Base-by-base conservation (phyloP, 1,139 yeast genomes). In the Wickerhamomyces sp. region DNA sequence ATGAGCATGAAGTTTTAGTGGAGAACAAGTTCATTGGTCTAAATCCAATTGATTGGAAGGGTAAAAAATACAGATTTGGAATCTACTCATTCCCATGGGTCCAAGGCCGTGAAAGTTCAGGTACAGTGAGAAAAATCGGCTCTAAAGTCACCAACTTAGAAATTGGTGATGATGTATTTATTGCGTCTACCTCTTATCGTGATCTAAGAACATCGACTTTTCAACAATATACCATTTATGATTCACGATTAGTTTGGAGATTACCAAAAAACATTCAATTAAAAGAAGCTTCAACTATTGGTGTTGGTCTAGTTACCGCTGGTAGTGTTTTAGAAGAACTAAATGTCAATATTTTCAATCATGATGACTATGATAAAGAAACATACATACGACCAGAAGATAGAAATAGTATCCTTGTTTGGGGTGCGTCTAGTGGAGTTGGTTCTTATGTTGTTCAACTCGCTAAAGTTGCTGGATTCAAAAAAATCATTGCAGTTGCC, bases 1-100 rank as follows among this genome's bases (percentile, higher is more conserved):
- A 45, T 18, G 60, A 61, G 10, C 54, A 68, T 50, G 78, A 73
- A 46, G 57, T 73, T 10, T 55, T 73, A 40, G 65, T 73, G 9
- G 57, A 61, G 41, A 73, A 73, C 51, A 63, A 61, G 46, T 74
- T 65, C 37, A 63, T 73, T 36, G 78, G 78, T 0, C 53, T 73
- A 35, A 73, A 73, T 51, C 78, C 76, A 11, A 66, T 74, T 36
- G 79, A 74, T 51, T 74, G 79, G 79, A 74, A 74, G 52, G 72
- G 75, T n/a, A 71, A 72, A 44, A 72, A 68, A 45, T 74, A 67
- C 50, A 65, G 65, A 34, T 74, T 74, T 60, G 77, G 75, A n/a
- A 66, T 73, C 4, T 69, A 72, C 50, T 66, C 69, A 27, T 71
- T 73, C 48, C 78, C 78, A 6, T 73, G 78, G 78, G 64, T 73